phyloP scores from a whole-genome alignment of 2,329 filamentous ascomycete genomes.

The Aspergillus calidoustus region DNA sequence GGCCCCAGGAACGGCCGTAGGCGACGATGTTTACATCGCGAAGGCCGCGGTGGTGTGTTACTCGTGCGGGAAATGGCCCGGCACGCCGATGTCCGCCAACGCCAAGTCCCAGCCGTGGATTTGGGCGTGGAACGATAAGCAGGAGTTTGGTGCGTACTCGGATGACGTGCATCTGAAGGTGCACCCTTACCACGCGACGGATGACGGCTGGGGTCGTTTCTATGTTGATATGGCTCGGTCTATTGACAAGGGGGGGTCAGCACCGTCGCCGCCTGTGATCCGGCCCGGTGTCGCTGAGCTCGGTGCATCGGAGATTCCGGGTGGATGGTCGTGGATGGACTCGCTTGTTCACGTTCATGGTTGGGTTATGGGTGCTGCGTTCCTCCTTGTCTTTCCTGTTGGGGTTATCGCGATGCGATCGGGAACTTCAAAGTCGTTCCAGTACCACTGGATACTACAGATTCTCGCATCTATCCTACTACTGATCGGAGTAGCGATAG shows the following conservation, averaged over 20 bases:
- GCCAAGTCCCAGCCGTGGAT: conserved; percentile 15
- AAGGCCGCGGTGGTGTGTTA: conserved; percentile 14
- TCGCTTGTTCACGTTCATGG: conserved; percentile 8
- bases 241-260: neutral
- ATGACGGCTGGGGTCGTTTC: conserved; percentile 15
- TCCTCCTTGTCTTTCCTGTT: conserved; percentile 10
- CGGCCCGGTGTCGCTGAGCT: conserved; percentile 2
- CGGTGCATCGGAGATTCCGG: conserved; percentile 8
- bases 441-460: conserved; percentile 18
- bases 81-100: conserved; percentile 3
- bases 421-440: conserved; percentile 8
- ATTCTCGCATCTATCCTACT: conserved; percentile 5
- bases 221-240: conserved; percentile 18
- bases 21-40: neutral
- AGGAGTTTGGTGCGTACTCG: conserved; percentile 8
- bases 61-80: conserved; percentile 15
- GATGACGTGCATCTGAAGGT: conserved; percentile 7
- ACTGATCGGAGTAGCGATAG: conserved; percentile 5
- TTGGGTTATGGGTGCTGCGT: conserved; percentile 13
- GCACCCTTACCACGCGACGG: conserved; percentile 7
- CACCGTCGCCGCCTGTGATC: conserved; percentile 8
- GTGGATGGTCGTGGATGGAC: neutral
- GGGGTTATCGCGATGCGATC: conserved; percentile 18
- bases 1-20: neutral
- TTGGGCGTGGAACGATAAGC: conserved; percentile 17